phyloP scores from a whole-genome alignment of 2,329 filamentous ascomycete genomes.

The Xylaria polymorpha region DNA sequence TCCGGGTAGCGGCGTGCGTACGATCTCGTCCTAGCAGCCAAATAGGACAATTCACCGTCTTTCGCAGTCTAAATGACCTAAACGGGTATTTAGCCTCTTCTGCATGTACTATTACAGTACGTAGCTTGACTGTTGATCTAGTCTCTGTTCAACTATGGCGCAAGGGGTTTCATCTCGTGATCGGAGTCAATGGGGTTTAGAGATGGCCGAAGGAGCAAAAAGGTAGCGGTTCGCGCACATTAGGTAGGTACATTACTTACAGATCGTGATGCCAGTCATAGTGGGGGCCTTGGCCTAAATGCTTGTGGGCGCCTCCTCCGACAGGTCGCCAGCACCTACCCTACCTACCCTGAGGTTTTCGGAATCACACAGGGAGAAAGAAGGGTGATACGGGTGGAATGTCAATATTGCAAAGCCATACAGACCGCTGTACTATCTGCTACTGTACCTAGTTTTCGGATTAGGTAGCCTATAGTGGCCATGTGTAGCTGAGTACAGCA shows the following conservation, averaged over 20 bases:
- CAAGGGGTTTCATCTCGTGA: neutral
- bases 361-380: neutral
- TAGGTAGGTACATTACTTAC: neutral
- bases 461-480: neutral
- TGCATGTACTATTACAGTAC: neutral
- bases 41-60: neutral
- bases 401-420: too few relatives aligned
- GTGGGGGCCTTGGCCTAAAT: neutral
- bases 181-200: slow-evolving; percentile 1
- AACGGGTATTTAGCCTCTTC: neutral
- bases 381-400: neutral
- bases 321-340: too few relatives aligned
- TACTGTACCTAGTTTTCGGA: neutral
- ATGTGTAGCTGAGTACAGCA: neutral
- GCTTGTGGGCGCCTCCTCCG: too few relatives aligned
- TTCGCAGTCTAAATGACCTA: neutral
- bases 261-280: slow-evolving; percentile 26
- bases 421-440: too few relatives aligned
- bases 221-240: neutral
- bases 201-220: neutral
- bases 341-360: too few relatives aligned
- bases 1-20: neutral
- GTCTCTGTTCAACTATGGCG: neutral
- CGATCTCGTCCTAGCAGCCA: neutral
- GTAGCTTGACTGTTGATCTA: neutral